These are phyloP conservation scores for Colletotrichum aenigma DNA, from an alignment of 2,329 filamentous ascomycete genomes.

Conservation along the genomic window DNA sequence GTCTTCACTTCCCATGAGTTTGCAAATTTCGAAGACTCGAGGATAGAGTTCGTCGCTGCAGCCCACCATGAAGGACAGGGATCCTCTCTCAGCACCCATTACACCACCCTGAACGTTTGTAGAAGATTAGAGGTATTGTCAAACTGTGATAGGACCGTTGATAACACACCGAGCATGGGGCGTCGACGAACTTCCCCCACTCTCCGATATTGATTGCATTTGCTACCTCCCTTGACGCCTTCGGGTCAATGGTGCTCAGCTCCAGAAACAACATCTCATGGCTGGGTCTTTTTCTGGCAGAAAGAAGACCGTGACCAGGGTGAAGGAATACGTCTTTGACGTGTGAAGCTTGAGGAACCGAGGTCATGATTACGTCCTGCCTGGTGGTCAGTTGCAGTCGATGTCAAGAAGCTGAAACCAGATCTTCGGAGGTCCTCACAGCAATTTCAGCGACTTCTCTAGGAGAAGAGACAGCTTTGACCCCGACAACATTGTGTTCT, in stretches of 20 bases:
- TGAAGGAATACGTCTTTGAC: neutral
- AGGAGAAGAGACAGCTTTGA: neutral
- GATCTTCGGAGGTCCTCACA: neutral
- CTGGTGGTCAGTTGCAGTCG: neutral
- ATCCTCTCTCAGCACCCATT: neutral
- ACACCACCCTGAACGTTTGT: neutral
- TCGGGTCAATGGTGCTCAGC: neutral
- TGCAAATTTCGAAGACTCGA: neutral
- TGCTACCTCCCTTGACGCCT: neutral
- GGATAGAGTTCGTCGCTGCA: neutral
- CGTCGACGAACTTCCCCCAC: neutral
- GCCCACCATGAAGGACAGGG: constrained; percentile 22
- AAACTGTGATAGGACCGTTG: rapidly evolving
- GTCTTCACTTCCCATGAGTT: neutral
- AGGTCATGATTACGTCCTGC: neutral
- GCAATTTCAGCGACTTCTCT: neutral
- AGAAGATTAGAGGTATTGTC: neutral
- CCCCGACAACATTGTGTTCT: neutral
- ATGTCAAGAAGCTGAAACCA: neutral
- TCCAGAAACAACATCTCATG: neutral
- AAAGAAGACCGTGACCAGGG: neutral
- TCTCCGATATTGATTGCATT: neutral
- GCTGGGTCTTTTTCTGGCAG: neutral
- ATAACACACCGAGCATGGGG: neutral
- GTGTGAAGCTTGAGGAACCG: neutral